These are phyloP conservation scores for Quercus agrifolia DNA, from an alignment of 306 rosid species.

Conservation along the genomic window DNA sequence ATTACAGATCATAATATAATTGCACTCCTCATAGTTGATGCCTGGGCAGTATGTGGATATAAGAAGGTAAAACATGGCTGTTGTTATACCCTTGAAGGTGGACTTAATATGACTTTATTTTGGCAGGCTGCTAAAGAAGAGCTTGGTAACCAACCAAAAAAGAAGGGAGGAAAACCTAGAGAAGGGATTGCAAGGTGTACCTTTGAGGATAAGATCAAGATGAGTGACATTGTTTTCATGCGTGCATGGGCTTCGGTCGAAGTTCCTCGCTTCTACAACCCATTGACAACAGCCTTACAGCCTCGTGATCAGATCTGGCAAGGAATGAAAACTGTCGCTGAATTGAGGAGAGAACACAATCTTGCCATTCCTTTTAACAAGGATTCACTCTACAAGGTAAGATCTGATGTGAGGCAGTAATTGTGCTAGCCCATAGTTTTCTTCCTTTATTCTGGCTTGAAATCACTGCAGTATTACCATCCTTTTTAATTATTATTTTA, in stretches of 20 bases:
- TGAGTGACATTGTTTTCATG: slow-evolving; percentile 65
- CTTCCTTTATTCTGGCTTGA: neutral
- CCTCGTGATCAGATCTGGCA: slow-evolving; percentile 75
- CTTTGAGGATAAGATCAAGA: slow-evolving; percentile 89
- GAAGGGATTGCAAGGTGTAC: slow-evolving; percentile 97
- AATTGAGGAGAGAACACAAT: slow-evolving; percentile 74
- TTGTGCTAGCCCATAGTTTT: neutral
- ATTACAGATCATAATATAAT: too few relatives aligned
- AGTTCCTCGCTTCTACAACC: slow-evolving; percentile 76
- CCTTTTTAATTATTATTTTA: neutral
- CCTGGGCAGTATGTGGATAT: neutral
- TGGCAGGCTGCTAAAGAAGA: slow-evolving; percentile 89
- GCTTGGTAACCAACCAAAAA: slow-evolving; percentile 64
- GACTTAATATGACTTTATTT: neutral
- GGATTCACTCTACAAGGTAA: slow-evolving; percentile 89
- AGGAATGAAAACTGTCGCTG: slow-evolving; percentile 94
- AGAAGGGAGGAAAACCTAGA: slow-evolving; percentile 53
- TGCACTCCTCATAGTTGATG: neutral
- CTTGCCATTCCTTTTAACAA: slow-evolving; percentile 74
- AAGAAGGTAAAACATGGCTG: neutral
- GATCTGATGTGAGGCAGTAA: slow-evolving; percentile 13
- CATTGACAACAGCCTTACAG: slow-evolving; percentile 81
- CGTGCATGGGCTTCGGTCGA: slow-evolving; percentile 91
- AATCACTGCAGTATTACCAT: neutral
- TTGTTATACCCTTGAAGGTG: neutral